A percentile compares a stretch with the other conserved stretches of the same genome.
phyloP scores from a whole-genome alignment of 2,329 filamentous ascomycete species.

The Aspergillus carbonarius region DNA sequence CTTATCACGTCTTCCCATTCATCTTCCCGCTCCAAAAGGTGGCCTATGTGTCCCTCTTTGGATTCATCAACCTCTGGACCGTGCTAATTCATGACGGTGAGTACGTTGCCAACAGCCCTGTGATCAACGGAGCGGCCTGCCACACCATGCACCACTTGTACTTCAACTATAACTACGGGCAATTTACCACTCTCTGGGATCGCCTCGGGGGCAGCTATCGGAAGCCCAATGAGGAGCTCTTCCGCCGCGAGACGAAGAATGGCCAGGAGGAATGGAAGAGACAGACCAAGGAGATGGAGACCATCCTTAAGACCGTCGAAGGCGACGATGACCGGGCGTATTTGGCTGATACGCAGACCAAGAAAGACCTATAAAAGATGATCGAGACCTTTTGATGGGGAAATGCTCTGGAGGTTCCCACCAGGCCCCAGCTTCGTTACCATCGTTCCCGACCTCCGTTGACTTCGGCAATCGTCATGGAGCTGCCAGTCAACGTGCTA shows the following conservation, averaged over 20 bases:
- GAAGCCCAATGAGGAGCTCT: conserved; percentile 81
- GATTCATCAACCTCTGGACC: conserved; percentile 96
- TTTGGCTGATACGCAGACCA: conserved; percentile 30
- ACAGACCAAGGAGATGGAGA: conserved; percentile 74
- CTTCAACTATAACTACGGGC: conserved; percentile 90
- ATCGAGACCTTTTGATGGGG: neutral
- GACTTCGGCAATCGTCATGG: too few relatives aligned
- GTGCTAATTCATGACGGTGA: conserved; percentile 96
- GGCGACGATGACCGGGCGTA: conserved; percentile 53
- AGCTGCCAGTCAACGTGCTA: too few relatives aligned
- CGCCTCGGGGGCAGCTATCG: conserved; percentile 83
- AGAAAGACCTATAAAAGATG: conserved; percentile 37
- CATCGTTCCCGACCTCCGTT: too few relatives aligned
- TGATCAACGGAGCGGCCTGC: conserved; percentile 93
- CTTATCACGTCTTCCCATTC: conserved; percentile 92
- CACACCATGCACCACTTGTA: conserved; percentile 88
- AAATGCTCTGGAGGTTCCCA: neutral
- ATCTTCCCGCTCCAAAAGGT: conserved; percentile 90
- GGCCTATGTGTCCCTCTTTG: conserved; percentile 80
- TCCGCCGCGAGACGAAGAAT: conserved; percentile 83
- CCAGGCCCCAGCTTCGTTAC: neutral
- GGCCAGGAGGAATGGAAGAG: conserved; percentile 73
- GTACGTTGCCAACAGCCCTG: conserved; percentile 83
- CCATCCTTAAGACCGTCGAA: conserved; percentile 71
- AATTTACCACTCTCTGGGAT: conserved; percentile 92